Evolutionary conservation across 2,329 filamentous ascomycete genomes (phyloP).

Genomic region (Mycosphaerella arachidis): DNA sequence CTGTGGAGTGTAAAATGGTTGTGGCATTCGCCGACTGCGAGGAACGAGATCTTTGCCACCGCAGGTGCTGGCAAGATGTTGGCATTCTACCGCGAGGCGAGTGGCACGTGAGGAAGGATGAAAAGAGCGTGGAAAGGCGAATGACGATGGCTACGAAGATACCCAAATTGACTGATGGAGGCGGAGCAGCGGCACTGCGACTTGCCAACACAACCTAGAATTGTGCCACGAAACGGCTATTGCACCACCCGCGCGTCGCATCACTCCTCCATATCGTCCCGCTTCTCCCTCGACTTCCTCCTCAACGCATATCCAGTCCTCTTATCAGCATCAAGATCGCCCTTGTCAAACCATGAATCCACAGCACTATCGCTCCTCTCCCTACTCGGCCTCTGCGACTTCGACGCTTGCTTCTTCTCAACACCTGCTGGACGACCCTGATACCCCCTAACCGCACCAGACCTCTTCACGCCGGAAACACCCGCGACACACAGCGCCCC

Average conservation of each 20-base stretch:
- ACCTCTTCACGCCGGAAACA: neutral
- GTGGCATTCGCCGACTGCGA: slow-evolving; percentile 55
- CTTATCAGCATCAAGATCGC: neutral
- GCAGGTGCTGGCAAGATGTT: slow-evolving; percentile 72
- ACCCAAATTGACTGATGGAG: neutral
- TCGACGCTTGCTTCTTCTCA: neutral
- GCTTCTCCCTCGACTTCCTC: neutral
- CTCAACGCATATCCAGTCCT: neutral
- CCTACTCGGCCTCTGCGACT: neutral
- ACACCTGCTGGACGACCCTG: neutral
- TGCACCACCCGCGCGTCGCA: neutral
- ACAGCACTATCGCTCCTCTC: neutral
- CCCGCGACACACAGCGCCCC: neutral
- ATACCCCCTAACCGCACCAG: neutral
- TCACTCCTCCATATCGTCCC: neutral
- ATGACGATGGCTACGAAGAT: neutral
- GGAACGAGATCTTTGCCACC: slow-evolving; percentile 69
- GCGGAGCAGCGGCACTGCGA: neutral
- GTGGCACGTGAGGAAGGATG: slow-evolving; percentile 50
- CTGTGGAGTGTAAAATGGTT: slow-evolving; percentile 84
- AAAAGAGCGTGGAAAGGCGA: neutral
- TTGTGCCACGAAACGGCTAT: neutral
- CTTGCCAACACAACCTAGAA: neutral
- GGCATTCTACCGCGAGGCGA: slow-evolving; percentile 80
- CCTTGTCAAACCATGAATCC: neutral